Percentiles rank a stretch among this genome's conserved stretches.
phyloP scores from a whole-genome alignment of 371 early-diverging fungal genomes.

The Zychaea mexicana region DNA sequence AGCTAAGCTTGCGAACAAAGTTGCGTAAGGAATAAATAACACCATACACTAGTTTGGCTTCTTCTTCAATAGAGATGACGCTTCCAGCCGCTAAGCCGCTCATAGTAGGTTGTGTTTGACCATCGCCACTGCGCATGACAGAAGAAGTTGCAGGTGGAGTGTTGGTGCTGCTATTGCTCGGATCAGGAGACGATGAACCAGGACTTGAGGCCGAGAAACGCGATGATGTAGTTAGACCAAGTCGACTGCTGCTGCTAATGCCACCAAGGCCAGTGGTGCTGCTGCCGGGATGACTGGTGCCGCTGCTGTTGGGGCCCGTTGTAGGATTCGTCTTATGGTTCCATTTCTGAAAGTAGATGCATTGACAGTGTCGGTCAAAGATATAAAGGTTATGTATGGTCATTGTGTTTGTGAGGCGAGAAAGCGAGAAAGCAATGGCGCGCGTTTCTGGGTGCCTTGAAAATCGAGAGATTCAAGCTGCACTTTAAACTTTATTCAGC shows the following conservation, averaged over 20 bases:
- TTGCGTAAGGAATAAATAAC: conserved; percentile 88
- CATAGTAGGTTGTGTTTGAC: conserved; percentile 12
- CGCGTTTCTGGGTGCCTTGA: too few relatives aligned
- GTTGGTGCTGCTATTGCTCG: conserved; percentile 26
- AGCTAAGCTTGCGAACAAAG: conserved; percentile 78
- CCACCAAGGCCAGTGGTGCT: conserved; percentile 16
- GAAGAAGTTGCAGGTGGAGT: conserved; percentile 23
- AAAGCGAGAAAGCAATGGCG: not conserved
- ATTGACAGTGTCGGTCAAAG: conserved; percentile 91
- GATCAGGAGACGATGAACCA: conserved; percentile 24
- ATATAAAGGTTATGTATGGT: conserved; percentile 87
- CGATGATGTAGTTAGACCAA: conserved; percentile 33
- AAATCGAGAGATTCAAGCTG: too few relatives aligned
- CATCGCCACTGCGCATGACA: conserved; percentile 30
- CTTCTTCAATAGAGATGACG: conserved; percentile 79
- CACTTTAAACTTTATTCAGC: too few relatives aligned
- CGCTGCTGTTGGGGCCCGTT: conserved; percentile 29
- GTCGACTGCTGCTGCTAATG: conserved; percentile 25
- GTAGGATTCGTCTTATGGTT: conserved; percentile 32
- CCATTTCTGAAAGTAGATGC: conserved; percentile 87
- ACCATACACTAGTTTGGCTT: conserved; percentile 93
- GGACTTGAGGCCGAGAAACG: conserved; percentile 44
- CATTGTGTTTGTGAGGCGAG: conserved; percentile 19
- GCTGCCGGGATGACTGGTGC: conserved; percentile 27
- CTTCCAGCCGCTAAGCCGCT: conserved; percentile 54